phyloP scores from a whole-genome alignment of 495 filamentous ascomycete species.

The Monascus purpureus region DNA sequence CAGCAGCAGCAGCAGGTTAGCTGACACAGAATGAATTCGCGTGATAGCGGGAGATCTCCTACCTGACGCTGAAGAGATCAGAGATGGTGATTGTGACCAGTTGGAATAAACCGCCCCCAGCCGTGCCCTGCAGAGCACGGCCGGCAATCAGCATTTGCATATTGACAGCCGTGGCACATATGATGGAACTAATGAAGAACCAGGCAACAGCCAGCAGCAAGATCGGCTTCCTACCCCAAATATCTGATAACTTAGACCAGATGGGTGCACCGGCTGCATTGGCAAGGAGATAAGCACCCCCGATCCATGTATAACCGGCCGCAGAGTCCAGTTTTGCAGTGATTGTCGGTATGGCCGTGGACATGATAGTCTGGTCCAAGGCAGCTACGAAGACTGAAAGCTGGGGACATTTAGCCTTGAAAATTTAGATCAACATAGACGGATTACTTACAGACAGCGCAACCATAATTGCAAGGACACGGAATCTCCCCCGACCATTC shows the following conservation, averaged over 20 bases:
- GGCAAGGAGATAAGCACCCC: constrained; percentile 46
- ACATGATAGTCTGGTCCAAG: constrained; percentile 48
- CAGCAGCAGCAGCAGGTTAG: too few species aligned
- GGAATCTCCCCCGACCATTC: constrained; percentile 8
- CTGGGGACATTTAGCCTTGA: constrained; percentile 5
- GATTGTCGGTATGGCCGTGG: constrained; percentile 47
- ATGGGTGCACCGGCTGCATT: constrained; percentile 39
- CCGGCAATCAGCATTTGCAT: constrained; percentile 43
- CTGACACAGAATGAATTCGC: too few species aligned
- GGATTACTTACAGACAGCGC: constrained; percentile 13
- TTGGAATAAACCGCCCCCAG: constrained; percentile 39
- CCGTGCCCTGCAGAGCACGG: constrained; percentile 40
- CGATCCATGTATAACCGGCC: constrained; percentile 52
- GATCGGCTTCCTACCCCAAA: constrained; percentile 47
- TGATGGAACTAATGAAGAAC: constrained; percentile 28
- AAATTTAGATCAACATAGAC: not conserved
- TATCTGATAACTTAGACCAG: constrained; percentile 46
- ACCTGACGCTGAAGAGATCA: constrained; percentile 46
- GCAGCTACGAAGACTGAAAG: constrained; percentile 43
- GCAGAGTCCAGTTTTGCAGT: constrained; percentile 42
- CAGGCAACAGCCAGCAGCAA: constrained; percentile 29
- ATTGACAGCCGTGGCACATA: constrained; percentile 32
- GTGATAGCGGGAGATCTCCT: too few species aligned
- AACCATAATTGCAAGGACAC: constrained; percentile 12
- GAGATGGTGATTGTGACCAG: constrained; percentile 40